A percentile compares a stretch with the other conserved stretches of the same genome.
Conservation (phyloP, 805 yeast species). For the Candida sakaeoensis region DNA sequence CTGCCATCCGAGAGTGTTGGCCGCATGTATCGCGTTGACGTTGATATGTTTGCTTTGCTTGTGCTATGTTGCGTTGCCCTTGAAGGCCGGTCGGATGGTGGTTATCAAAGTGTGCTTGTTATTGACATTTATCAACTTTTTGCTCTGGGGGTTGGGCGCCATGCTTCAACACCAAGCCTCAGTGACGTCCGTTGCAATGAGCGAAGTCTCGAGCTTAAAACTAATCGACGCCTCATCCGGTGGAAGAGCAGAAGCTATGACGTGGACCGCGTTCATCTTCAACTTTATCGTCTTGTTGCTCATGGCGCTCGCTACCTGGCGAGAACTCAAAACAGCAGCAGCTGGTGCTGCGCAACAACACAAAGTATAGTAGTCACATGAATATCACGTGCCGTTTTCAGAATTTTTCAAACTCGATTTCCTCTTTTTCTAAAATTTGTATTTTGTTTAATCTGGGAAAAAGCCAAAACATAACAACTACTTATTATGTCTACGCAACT, state of each 20-base stretch:
- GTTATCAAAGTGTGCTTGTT: slow-evolving; percentile 13
- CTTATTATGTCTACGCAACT: slow-evolving; percentile 52
- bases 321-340: slow-evolving; percentile 1
- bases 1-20: slow-evolving; percentile 52
- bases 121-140: slow-evolving; percentile 31
- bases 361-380: slow-evolving; percentile 15
- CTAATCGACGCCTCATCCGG: slow-evolving; percentile 46
- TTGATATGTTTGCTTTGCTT: slow-evolving; percentile 37
- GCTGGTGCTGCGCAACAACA: no score
- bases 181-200: slow-evolving; percentile 39
- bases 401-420: slow-evolving; percentile 14
- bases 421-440: slow-evolving; percentile 18
- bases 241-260: slow-evolving; percentile 50
- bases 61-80: slow-evolving; percentile 46
- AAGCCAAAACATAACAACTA: slow-evolving; percentile 5
- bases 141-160: slow-evolving; percentile 63
- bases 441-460: no score
- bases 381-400: no score
- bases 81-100: slow-evolving; percentile 40
- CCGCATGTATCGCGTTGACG: slow-evolving; percentile 44
- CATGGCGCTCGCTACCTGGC: slow-evolving; percentile 21
- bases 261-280: slow-evolving; percentile 60
- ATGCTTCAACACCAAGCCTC: slow-evolving; percentile 62
- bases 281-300: slow-evolving; percentile 38
- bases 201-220: slow-evolving; percentile 49